Base-by-base conservation (phyloP, 1,139 yeast genomes). In the Saccharomycopsis hybrid region DNA sequence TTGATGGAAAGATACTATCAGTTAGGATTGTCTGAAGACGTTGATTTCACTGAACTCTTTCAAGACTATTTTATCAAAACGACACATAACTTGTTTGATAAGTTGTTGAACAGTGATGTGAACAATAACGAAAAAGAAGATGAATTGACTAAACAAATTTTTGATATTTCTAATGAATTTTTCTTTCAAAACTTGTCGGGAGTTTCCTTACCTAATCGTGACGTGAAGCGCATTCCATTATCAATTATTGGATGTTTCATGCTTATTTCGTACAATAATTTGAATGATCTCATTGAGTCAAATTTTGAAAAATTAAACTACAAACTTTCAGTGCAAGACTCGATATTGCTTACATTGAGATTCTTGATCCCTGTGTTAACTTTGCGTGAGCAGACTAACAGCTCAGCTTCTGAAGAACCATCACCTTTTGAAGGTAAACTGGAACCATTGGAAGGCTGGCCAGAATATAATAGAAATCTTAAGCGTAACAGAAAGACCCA, bases 11-110 rank as follows among this genome's bases (percentile, higher is more conserved):
- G 89, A 49, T 36, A 36, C 24, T 43, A 18, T 33, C 41, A 77
- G 54, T 68, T 85, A 56, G 72, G 82, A 1, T 60, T 69, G 43
- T 78, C 89, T 13, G 76, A 72, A 64, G 97, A 89, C 63, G 60
- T 88, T 48, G 78, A 82, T 49, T 65, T 81, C 35, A 64, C 65
- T 8, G 62, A 61, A 1, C 63, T 65, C 36, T 75, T 85, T 53
- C 58, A 60, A 3, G 62, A 69, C 2, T 56, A 60, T 9, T 54
- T 59, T 40, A 39, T 59, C 13, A 47, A 52, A 28, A 62, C 59
- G 35, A 58, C 63, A 13, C 60, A 50, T 2, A 56, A 51, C 9
- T 43, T 69, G 11, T 65, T 67, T 46, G 50, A 54, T 1, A 43
- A 48, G 13, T 52, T 62, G 4, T 55, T 57, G 11, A 57, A 56